A percentile compares a stretch with the other conserved stretches of the same genome.
Evolutionary conservation across 176 grass and related monocot species (phyloP).

Genomic region (Chrysopogon serrulatus): DNA sequence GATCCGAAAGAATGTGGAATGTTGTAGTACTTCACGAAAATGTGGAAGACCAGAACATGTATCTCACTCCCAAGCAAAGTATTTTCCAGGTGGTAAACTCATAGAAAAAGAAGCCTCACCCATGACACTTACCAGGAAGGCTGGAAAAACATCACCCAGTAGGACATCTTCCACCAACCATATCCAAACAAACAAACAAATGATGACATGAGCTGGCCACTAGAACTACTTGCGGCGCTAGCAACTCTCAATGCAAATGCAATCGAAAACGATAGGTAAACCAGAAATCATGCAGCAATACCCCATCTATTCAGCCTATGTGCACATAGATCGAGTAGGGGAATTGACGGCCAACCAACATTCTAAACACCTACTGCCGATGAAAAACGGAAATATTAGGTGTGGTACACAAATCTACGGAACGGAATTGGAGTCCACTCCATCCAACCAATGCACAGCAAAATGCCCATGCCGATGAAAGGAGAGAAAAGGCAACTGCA

Average conservation of each 20-base stretch:
- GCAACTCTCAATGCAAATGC: neutral
- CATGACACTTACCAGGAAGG: neutral
- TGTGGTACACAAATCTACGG: neutral
- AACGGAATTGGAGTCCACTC: neutral
- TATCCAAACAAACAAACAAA: conserved; percentile 27
- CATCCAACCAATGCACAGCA: neutral
- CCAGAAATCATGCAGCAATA: conserved; percentile 3
- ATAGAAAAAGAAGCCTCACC: neutral
- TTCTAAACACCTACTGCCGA: conserved; percentile 2
- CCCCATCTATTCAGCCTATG: neutral
- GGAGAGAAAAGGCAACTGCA: neutral
- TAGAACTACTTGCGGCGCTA: conserved; percentile 2
- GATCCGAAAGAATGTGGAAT: neutral
- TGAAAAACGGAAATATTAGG: neutral
- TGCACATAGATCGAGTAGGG: neutral
- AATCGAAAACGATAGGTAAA: conserved; percentile 20
- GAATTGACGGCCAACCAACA: conserved; percentile 19
- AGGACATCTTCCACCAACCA: conserved; percentile 25
- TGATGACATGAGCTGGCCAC: neutral
- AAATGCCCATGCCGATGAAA: conserved; percentile 8
- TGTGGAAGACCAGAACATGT: neutral
- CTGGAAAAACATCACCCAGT: neutral
- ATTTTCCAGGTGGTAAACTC: neutral
- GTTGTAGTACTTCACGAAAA: neutral
- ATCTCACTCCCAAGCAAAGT: neutral